Percentiles rank a stretch among this genome's conserved stretches.
These are phyloP conservation scores for Talaromyces sp. DNA, from an alignment of 2,329 filamentous ascomycete genomes.

Conservation along the genomic window DNA sequence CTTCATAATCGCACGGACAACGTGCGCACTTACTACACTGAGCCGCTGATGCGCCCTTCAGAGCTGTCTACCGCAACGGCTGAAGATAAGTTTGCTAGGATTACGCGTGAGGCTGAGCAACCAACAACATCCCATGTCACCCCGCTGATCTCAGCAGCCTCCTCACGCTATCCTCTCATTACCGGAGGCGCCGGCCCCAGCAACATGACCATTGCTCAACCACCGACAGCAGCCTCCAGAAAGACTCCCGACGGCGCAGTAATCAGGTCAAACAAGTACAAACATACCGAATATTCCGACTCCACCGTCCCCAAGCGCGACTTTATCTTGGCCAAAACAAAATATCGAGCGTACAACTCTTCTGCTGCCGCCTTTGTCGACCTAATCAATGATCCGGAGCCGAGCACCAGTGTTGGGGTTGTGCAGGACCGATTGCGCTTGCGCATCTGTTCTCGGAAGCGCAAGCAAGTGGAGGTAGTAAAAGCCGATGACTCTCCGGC, in stretches of 20 bases:
- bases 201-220: slow-evolving; percentile 2
- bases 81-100: not conserved
- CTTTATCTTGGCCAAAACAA: slow-evolving; percentile 40
- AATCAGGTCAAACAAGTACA: slow-evolving; percentile 30
- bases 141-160: not conserved
- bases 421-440: slow-evolving; percentile 35
- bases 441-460: slow-evolving; percentile 37
- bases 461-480: slow-evolving; percentile 31
- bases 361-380: slow-evolving; percentile 38
- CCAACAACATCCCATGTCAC: not conserved
- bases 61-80: slow-evolving; percentile 8
- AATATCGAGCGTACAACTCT: slow-evolving; percentile 37
- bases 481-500: slow-evolving; percentile 11
- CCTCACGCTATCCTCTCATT: not conserved
- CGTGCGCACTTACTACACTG: slow-evolving; percentile 60
- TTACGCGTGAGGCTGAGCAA: not conserved
- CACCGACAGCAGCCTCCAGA: slow-evolving; percentile 16
- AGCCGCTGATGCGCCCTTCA: slow-evolving; percentile 28
- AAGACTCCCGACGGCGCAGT: slow-evolving; percentile 18
- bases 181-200: not conserved
- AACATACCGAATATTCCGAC: slow-evolving; percentile 34
- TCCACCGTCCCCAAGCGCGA: slow-evolving; percentile 24
- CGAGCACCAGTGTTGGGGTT: slow-evolving; percentile 19
- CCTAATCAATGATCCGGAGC: slow-evolving; percentile 35
- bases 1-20: slow-evolving; percentile 50